phyloP scores from a whole-genome alignment of 345 rosid genomes.

The Clausena lansium region DNA sequence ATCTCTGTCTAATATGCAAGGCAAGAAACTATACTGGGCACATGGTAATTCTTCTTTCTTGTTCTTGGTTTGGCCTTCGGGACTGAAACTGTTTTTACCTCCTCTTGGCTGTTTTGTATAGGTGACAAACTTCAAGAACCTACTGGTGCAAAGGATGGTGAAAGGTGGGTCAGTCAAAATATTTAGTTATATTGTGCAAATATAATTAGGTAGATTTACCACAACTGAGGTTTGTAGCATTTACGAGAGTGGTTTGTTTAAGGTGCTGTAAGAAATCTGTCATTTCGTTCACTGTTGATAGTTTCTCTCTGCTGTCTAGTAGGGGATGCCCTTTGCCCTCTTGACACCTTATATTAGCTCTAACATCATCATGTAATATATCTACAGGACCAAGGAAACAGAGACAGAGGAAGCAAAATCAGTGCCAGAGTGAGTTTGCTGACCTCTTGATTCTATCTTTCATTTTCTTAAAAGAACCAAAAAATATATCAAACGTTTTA shows the following conservation, averaged over 20 bases:
- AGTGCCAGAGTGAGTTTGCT: constrained; percentile 39
- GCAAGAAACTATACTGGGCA: neutral
- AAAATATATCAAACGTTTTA: neutral
- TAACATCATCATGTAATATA: neutral
- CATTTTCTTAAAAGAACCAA: neutral
- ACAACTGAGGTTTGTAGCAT: neutral
- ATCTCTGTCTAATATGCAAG: neutral
- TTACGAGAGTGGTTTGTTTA: neutral
- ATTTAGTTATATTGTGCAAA: neutral
- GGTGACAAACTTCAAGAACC: constrained; percentile 49
- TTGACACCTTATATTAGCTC: constrained; percentile 9
- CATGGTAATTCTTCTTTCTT: neutral
- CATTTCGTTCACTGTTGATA: neutral
- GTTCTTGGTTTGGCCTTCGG: neutral
- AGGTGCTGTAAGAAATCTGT: neutral
- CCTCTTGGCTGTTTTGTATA: constrained; percentile 21
- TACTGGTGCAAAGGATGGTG: constrained; percentile 31
- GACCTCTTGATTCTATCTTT: neutral
- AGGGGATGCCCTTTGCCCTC: neutral
- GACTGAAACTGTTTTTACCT: constrained; percentile 9
- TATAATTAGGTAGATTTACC: neutral
- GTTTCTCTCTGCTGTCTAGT: neutral
- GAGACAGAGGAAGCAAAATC: constrained; percentile 30
- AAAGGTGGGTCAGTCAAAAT: constrained; percentile 40
- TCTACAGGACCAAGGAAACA: constrained; percentile 34